phyloP scores from a whole-genome alignment of 2,329 filamentous ascomycete species.

The Penicillium griseofulvum region DNA sequence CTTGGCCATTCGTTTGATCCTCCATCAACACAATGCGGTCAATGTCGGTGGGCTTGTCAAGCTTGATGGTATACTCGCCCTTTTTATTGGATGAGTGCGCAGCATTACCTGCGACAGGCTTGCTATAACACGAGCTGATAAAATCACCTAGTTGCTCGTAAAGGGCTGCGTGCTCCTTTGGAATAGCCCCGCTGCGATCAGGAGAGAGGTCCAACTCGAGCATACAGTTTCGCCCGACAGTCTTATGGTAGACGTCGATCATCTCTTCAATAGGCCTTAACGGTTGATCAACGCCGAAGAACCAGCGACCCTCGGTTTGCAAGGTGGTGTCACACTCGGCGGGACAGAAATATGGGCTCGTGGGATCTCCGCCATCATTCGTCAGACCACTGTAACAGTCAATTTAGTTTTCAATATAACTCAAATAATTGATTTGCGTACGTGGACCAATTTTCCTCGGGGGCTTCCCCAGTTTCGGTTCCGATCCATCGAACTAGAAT shows the following conservation, averaged over 20 bases:
- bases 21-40: background rate
- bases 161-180: background rate
- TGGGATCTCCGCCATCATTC: slow-evolving; percentile 9
- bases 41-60: background rate
- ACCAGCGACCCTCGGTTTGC: slow-evolving; percentile 11
- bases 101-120: background rate
- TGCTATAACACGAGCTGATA: background rate
- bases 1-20: background rate
- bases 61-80: background rate
- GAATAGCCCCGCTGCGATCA: background rate
- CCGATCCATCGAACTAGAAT: background rate
- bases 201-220: background rate
- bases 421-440: background rate
- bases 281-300: slow-evolving; percentile 9
- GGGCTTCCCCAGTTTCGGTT: background rate
- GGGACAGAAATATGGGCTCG: slow-evolving; percentile 10
- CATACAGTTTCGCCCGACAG: background rate
- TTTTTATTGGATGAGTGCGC: background rate
- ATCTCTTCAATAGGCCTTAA: background rate
- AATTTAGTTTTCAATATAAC: background rate
- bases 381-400: slow-evolving; percentile 8
- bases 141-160: background rate
- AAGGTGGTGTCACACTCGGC: slow-evolving; percentile 12
- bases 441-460: background rate
- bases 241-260: background rate